A percentile compares a stretch with the other conserved stretches of the same genome.
phyloP scores from a whole-genome alignment of 164 flowering plant species.

The Buxus sempervirens region DNA sequence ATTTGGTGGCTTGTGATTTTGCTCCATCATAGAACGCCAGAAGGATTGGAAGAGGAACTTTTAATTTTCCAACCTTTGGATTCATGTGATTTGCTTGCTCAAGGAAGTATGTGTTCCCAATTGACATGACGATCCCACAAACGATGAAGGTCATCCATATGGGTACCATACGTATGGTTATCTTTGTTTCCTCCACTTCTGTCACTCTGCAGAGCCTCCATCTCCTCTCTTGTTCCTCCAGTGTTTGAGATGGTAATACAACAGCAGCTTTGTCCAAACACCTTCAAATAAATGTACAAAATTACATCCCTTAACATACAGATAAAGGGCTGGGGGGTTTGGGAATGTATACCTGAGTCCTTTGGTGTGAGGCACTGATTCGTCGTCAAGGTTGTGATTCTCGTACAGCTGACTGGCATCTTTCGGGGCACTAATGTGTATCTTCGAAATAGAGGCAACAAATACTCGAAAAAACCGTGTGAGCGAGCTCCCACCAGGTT shows the following conservation, averaged over 20 bases:
- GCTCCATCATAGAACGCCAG: background rate
- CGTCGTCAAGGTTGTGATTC: background rate
- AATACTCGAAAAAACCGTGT: constrained; percentile 32
- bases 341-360: constrained; percentile 27
- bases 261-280: constrained; percentile 45
- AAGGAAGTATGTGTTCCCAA: constrained; percentile 39
- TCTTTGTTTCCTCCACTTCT: constrained; percentile 38
- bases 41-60: constrained; percentile 29
- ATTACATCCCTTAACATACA: background rate
- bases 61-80: constrained; percentile 28
- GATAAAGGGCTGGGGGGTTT: no score
- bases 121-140: constrained; percentile 30
- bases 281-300: constrained; percentile 14
- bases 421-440: constrained; percentile 12
- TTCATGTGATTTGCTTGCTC: constrained; percentile 43
- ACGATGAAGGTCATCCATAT: constrained; percentile 34
- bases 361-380: constrained; percentile 14
- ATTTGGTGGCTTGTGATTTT: background rate
- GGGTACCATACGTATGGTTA: constrained; percentile 29
- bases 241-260: constrained; percentile 13
- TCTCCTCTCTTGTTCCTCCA: constrained; percentile 19
- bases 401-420: constrained; percentile 26
- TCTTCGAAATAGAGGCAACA: constrained; percentile 29
- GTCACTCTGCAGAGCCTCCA: constrained; percentile 36
- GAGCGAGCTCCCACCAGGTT: constrained; percentile 30